Evolutionary conservation across 2,329 filamentous ascomycete genomes (phyloP).

Genomic region (Fusarium sp.): DNA sequence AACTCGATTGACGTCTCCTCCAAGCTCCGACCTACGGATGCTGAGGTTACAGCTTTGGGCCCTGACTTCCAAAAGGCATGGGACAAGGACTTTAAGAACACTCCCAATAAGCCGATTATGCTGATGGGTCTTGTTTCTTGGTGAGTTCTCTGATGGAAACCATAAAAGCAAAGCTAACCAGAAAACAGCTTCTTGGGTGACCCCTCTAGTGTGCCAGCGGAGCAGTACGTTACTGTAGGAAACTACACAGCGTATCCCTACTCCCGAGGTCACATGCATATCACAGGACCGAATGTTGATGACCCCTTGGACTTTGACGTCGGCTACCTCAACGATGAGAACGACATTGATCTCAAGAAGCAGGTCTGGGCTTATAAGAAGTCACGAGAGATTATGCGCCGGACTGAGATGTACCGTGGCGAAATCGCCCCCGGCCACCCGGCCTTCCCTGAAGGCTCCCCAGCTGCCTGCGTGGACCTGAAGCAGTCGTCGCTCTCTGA

Average conservation of each 20-base stretch:
- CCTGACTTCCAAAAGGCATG: constrained; percentile 63
- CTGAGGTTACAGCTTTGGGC: constrained; percentile 63
- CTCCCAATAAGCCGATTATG: constrained; percentile 58
- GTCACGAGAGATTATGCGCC: constrained; percentile 68
- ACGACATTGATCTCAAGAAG: constrained; percentile 70
- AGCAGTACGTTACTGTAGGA: constrained; percentile 64
- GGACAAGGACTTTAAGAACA: constrained; percentile 62
- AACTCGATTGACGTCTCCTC: constrained; percentile 65
- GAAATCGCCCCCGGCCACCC: constrained; percentile 57
- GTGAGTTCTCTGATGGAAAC: constrained; percentile 6
- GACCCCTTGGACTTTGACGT: constrained; percentile 65
- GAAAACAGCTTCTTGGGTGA: constrained; percentile 53
- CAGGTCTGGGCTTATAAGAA: constrained; percentile 74
- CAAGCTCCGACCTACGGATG: constrained; percentile 66
- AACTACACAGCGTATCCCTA: constrained; percentile 59
- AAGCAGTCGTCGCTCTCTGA: constrained; percentile 48
- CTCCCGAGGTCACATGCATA: constrained; percentile 71
- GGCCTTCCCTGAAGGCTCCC: constrained; percentile 53
- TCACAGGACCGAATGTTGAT: constrained; percentile 55
- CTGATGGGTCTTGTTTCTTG: constrained; percentile 51
- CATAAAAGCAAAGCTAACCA: neutral
- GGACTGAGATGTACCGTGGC: constrained; percentile 64
- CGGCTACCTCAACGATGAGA: constrained; percentile 64
- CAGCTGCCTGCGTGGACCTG: constrained; percentile 57
- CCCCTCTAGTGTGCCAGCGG: constrained; percentile 47